Evolutionary conservation across 148 eudicot species (phyloP).

Genomic region (Euryodendron excelsum): DNA sequence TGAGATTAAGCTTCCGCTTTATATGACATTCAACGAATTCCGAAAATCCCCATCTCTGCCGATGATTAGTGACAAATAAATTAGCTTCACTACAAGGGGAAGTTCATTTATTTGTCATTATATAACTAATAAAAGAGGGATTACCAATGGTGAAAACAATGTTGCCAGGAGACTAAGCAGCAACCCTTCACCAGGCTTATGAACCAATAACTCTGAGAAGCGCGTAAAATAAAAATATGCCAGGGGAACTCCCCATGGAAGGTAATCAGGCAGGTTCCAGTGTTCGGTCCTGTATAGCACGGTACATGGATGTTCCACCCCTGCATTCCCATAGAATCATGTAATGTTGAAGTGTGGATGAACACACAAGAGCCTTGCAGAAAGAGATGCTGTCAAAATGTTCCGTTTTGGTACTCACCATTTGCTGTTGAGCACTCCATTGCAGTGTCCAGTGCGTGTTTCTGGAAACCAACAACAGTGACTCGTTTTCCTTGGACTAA

Average conservation of each 20-base stretch:
- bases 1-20: constrained; percentile 34
- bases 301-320: constrained; percentile 51
- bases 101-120: too few species aligned
- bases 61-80: constrained; percentile 6
- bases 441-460: constrained; percentile 67
- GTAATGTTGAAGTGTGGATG: too few species aligned
- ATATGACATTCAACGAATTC: constrained; percentile 58
- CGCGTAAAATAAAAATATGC: constrained; percentile 48
- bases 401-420: too few species aligned
- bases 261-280: constrained; percentile 53
- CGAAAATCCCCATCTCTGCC: constrained; percentile 54
- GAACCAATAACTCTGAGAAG: constrained; percentile 58
- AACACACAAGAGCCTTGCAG: too few species aligned
- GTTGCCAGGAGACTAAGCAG: constrained; percentile 40
- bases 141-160: constrained; percentile 59
- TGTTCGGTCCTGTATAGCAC: constrained; percentile 48
- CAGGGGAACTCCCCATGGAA: constrained; percentile 44
- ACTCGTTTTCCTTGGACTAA: constrained; percentile 49
- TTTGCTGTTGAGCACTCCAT: constrained; percentile 53
- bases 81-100: too few species aligned
- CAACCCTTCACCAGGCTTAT: constrained; percentile 64
- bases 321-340: constrained; percentile 18
- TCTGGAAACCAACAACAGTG: constrained; percentile 59
- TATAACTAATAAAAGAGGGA: too few species aligned
- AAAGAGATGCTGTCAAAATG: too few species aligned